A percentile compares a stretch with the other conserved stretches of the same genome.
Evolutionary conservation across 2,329 filamentous ascomycete species (phyloP).

Genomic region (Botrytis hyacinthi): DNA sequence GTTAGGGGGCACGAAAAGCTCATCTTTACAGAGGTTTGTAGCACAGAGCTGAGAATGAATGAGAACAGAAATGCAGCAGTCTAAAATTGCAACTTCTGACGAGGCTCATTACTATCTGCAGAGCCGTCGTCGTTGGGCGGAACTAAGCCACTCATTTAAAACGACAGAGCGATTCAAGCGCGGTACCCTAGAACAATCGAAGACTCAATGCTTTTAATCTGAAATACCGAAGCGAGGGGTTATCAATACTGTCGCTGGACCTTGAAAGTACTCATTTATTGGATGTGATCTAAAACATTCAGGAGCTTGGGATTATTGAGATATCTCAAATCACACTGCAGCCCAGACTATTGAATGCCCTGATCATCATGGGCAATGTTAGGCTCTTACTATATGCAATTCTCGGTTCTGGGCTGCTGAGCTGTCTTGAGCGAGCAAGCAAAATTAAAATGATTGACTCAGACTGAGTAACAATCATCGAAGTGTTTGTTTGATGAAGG

Average conservation of each 20-base stretch:
- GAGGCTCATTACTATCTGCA: no score
- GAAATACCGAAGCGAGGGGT: not conserved
- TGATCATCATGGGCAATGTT: not conserved
- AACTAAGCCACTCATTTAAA: no score
- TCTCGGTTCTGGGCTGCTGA: not conserved
- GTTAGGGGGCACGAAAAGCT: no score
- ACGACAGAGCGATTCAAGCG: not conserved
- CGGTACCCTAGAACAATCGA: not conserved
- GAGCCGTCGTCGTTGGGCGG: no score
- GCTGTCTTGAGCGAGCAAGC: not conserved
- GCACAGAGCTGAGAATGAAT: no score
- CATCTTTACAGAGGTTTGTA: no score
- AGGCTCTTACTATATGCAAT: not conserved
- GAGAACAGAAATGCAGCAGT: no score
- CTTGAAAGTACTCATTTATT: not conserved
- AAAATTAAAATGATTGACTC: no score
- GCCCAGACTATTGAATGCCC: not conserved
- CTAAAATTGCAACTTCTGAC: no score
- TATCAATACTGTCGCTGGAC: not conserved
- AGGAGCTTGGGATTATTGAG: accelerated
- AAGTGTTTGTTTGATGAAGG: not conserved
- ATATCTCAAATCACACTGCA: not conserved
- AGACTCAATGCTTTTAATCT: not conserved
- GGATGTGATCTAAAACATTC: not conserved
- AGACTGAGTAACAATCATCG: not conserved